phyloP scores from a whole-genome alignment of 2,329 filamentous ascomycete genomes.

The Calonectria ilicicola region DNA sequence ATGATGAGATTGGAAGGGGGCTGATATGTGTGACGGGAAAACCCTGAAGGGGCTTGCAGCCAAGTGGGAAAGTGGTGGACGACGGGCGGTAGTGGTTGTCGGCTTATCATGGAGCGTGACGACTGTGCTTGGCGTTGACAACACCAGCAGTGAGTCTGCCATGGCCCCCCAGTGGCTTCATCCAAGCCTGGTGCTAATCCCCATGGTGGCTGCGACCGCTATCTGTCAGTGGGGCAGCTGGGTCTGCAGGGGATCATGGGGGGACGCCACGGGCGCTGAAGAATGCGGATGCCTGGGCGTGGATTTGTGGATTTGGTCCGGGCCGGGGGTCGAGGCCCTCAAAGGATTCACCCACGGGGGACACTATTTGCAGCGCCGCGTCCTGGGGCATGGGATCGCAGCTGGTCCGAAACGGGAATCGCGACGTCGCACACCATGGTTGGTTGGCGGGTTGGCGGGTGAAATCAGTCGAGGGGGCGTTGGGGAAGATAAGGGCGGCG shows the following conservation, averaged over 20 bases:
- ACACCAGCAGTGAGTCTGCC: background rate
- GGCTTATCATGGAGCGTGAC: slow-evolving; percentile 41
- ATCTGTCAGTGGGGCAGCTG: slow-evolving; percentile 18
- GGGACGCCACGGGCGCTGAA: slow-evolving; percentile 6
- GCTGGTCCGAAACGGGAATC: background rate
- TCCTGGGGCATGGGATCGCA: background rate
- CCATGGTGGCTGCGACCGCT: slow-evolving; percentile 4
- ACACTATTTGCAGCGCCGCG: slow-evolving; percentile 6
- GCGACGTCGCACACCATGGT: background rate
- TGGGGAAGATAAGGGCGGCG: slow-evolving; percentile 10
- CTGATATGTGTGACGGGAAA: background rate
- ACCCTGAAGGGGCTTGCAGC: background rate
- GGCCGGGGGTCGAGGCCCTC: slow-evolving; percentile 14
- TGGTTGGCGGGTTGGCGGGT: slow-evolving; percentile 7
- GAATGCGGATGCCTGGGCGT: background rate
- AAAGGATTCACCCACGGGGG: background rate
- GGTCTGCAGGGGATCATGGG: background rate
- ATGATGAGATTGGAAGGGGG: background rate
- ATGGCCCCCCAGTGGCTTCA: background rate
- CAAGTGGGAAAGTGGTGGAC: slow-evolving; percentile 18
- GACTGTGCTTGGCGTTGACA: slow-evolving; percentile 35
- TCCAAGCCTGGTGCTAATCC: slow-evolving; percentile 3
- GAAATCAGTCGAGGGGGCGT: background rate
- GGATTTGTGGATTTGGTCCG: slow-evolving; percentile 7
- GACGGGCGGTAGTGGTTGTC: slow-evolving; percentile 30